Conservation (phyloP, 106 monocot genomes). For the Dendrobium catenatum region DNA sequence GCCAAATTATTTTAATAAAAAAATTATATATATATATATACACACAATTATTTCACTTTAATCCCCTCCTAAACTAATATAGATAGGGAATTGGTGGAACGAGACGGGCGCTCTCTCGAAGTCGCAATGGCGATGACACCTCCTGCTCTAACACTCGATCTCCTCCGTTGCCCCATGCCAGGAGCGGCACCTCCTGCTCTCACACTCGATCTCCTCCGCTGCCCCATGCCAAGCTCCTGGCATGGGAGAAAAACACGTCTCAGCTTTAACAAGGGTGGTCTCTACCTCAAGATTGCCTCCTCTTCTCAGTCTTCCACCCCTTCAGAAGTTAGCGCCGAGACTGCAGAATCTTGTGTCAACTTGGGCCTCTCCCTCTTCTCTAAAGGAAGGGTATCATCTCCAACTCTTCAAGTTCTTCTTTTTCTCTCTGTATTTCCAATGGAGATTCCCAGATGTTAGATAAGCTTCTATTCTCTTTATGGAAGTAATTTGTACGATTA, state of each 20-base stretch:
- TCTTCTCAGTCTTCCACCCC: constrained; percentile 32
- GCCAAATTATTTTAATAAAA: no score
- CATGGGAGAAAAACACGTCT: constrained; percentile 3
- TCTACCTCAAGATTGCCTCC: constrained; percentile 18
- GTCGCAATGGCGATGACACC: constrained; percentile 22
- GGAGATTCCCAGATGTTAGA: not conserved
- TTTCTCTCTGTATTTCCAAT: not conserved
- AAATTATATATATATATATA: no score
- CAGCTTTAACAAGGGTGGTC: constrained; percentile 8
- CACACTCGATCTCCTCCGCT: constrained; percentile 14
- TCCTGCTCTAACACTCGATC: not conserved
- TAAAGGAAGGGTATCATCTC: constrained; percentile 57
- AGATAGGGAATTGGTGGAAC: no score
- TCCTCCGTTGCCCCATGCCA: no score
- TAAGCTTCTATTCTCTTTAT: not conserved
- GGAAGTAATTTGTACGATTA: not conserved
- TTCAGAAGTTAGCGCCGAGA: constrained; percentile 17
- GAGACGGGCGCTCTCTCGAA: not conserved
- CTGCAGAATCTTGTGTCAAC: constrained; percentile 84
- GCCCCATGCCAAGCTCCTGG: constrained; percentile 8
- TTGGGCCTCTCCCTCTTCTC: constrained; percentile 83
- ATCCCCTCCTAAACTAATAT: no score
- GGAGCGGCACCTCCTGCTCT: constrained; percentile 4
- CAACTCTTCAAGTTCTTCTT: not conserved
- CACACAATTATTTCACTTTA: no score